Percentiles rank a stretch among this genome's conserved stretches.
phyloP scores from a whole-genome alignment of 2,329 filamentous ascomycete species.

The Cytospora piceicola region DNA sequence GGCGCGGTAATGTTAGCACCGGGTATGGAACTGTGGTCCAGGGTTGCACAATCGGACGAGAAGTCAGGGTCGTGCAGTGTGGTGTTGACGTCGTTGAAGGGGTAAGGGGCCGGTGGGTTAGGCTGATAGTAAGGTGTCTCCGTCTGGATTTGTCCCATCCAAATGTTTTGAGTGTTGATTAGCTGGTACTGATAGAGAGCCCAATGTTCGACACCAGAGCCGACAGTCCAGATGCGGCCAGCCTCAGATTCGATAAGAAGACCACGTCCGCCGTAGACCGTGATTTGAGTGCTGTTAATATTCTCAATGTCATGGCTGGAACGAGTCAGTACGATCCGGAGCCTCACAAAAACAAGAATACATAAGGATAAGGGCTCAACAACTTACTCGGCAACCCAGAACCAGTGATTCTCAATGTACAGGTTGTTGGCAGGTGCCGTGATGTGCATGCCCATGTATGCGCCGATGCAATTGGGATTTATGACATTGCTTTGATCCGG shows the following conservation, averaged over 20 bases:
- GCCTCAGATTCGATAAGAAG: conserved; percentile 50
- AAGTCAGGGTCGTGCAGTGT: conserved; percentile 55
- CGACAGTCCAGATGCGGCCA: conserved; percentile 63
- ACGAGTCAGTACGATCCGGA: conserved; percentile 4
- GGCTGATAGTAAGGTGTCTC: conserved; percentile 76
- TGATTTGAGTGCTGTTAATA: conserved; percentile 47
- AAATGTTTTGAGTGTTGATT: conserved; percentile 61
- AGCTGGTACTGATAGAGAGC: conserved; percentile 73
- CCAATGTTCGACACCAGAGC: conserved; percentile 68
- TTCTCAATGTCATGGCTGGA: conserved; percentile 56
- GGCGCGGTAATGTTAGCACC: conserved; percentile 37
- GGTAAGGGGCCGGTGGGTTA: conserved; percentile 60
- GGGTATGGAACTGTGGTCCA: conserved; percentile 16
- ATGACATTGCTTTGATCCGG: conserved; percentile 35
- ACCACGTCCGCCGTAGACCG: conserved; percentile 54
- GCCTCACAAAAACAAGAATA: too few species aligned
- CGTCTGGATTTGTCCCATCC: conserved; percentile 67
- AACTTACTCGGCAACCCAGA: conserved; percentile 48
- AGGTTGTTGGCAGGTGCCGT: conserved; percentile 43
- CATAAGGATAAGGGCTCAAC: background rate
- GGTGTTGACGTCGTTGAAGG: conserved; percentile 51
- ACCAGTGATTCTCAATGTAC: conserved; percentile 56
- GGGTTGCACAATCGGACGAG: conserved; percentile 45
- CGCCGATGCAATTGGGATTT: conserved; percentile 42
- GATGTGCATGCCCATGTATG: conserved; percentile 48